Percentiles rank a stretch among this genome's conserved stretches.
Evolutionary conservation across 1,139 yeast genomes (phyloP).

Genomic region (Suhomyces chickasaworum): DNA sequence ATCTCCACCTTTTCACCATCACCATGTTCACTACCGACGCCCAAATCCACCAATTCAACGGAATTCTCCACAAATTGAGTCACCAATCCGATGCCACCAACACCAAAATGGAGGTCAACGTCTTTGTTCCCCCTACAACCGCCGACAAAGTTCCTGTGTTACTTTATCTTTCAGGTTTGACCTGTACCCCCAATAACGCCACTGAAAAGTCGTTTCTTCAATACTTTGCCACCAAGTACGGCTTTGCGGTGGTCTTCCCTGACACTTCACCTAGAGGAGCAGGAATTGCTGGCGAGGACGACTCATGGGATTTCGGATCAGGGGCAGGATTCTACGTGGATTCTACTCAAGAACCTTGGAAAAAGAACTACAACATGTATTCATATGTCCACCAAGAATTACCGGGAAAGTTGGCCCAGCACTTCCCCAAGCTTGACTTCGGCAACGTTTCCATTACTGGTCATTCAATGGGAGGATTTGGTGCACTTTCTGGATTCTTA

Average conservation of each 20-base stretch:
- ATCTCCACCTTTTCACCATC: too few species aligned
- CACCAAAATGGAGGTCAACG: slow-evolving; percentile 80
- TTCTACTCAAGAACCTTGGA: slow-evolving; percentile 75
- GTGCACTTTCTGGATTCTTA: slow-evolving; percentile 80
- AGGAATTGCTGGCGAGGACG: slow-evolving; percentile 78
- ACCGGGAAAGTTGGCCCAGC: slow-evolving; percentile 48
- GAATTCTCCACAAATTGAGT: slow-evolving; percentile 69
- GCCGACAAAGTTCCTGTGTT: slow-evolving; percentile 62
- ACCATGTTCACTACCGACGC: slow-evolving; percentile 59
- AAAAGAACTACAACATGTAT: slow-evolving; percentile 78
- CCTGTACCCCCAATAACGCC: slow-evolving; percentile 93
- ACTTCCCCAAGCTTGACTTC: slow-evolving; percentile 57
- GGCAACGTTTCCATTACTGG: slow-evolving; percentile 75
- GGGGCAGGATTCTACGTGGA: slow-evolving; percentile 96
- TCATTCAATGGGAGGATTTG: slow-evolving; percentile 98
- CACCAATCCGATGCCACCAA: slow-evolving; percentile 70
- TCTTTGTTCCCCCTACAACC: slow-evolving; percentile 64
- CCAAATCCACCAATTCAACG: slow-evolving; percentile 71
- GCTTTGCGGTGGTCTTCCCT: slow-evolving; percentile 88
- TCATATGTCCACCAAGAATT: slow-evolving; percentile 78
- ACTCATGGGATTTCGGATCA: slow-evolving; percentile 85
- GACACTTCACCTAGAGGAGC: slow-evolving; percentile 98
- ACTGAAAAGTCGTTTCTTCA: slow-evolving; percentile 93
- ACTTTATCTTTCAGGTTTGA: slow-evolving; percentile 82
- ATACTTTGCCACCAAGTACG: slow-evolving; percentile 75